Evolutionary conservation across 1,139 yeast species (phyloP).

Genomic region (Geotrichum fermentans): DNA sequence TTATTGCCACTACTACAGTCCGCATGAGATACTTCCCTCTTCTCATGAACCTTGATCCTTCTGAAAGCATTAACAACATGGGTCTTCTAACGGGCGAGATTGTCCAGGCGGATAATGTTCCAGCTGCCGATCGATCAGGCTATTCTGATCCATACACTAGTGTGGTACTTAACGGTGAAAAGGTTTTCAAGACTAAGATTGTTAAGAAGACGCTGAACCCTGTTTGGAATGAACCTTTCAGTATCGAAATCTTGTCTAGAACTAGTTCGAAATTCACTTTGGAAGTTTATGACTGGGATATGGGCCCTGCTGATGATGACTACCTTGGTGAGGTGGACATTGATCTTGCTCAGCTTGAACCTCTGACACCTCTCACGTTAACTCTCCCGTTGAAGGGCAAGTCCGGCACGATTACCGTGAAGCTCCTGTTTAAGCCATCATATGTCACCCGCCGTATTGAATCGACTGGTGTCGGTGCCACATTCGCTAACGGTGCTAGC

Average conservation of each 20-base stretch:
- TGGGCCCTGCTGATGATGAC: conserved; percentile 82
- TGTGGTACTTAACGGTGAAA: conserved; percentile 57
- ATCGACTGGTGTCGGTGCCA: conserved; percentile 27
- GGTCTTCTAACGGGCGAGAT: conserved; percentile 68
- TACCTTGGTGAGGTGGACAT: conserved; percentile 63
- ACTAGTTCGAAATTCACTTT: conserved; percentile 56
- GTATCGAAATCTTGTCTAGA: conserved; percentile 53
- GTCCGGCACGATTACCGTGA: conserved; percentile 60
- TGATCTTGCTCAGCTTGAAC: conserved; percentile 57
- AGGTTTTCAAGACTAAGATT: conserved; percentile 69
- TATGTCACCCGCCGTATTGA: conserved; percentile 49
- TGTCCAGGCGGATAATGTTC: conserved; percentile 61
- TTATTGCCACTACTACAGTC: conserved; percentile 51
- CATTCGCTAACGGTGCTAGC: conserved; percentile 23
- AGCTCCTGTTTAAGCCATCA: conserved; percentile 62
- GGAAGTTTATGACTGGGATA: conserved; percentile 82
- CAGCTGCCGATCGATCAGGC: conserved; percentile 84
- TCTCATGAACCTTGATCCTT: conserved; percentile 55
- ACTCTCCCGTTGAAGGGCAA: conserved; percentile 49
- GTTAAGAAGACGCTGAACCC: conserved; percentile 86
- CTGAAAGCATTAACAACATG: conserved; percentile 68
- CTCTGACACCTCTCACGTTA: conserved; percentile 50
- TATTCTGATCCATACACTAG: conserved; percentile 87
- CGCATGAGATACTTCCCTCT: conserved; percentile 81
- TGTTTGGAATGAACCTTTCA: conserved; percentile 66